These are phyloP conservation scores for Tetrapisispora nanseiensis DNA, from an alignment of 805 yeast species.

Conservation along the genomic window DNA sequence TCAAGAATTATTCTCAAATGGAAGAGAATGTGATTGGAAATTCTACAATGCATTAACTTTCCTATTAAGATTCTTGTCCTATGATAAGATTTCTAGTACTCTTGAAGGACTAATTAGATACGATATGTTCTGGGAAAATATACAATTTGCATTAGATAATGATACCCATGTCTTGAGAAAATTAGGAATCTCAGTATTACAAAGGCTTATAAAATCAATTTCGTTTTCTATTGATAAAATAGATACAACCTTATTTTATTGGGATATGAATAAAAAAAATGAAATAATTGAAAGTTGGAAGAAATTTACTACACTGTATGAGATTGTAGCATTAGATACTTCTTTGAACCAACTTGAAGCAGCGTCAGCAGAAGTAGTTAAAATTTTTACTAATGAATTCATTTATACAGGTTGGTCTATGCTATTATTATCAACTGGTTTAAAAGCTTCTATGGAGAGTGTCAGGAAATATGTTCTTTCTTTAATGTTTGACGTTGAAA, in stretches of 20 bases:
- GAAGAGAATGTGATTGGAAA: slow-evolving; percentile 20
- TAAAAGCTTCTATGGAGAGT: slow-evolving; percentile 66
- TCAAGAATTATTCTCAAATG: slow-evolving; percentile 29
- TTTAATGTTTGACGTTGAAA: slow-evolving; percentile 43
- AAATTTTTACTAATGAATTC: slow-evolving; percentile 40
- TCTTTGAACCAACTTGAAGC: slow-evolving; percentile 81
- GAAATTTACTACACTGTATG: slow-evolving; percentile 62
- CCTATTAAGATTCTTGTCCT: slow-evolving; percentile 46
- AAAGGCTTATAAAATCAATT: slow-evolving; percentile 45
- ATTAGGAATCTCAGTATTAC: slow-evolving; percentile 54
- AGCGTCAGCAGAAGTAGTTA: slow-evolving; percentile 53
- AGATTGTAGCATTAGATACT: slow-evolving; percentile 74
- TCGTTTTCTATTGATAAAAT: slow-evolving; percentile 8
- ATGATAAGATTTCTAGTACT: slow-evolving; percentile 3
- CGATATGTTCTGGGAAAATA: slow-evolving; percentile 42
- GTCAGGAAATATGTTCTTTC: slow-evolving; percentile 55
- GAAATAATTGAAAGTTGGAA: slow-evolving; percentile 47
- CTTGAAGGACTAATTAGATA: slow-evolving; percentile 9
- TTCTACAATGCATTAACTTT: slow-evolving; percentile 39
- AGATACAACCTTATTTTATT: slow-evolving; percentile 9
- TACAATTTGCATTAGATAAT: slow-evolving; percentile 50
- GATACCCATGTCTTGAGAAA: slow-evolving; percentile 59
- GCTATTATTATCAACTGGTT: slow-evolving; percentile 63
- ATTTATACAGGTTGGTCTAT: slow-evolving; percentile 67
- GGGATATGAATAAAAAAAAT: slow-evolving; percentile 25